Evolutionary conservation across 345 rosid species (phyloP), one percentile per base, ranked within the genome.

Genomic region (Populus ilicifolia): DNA sequence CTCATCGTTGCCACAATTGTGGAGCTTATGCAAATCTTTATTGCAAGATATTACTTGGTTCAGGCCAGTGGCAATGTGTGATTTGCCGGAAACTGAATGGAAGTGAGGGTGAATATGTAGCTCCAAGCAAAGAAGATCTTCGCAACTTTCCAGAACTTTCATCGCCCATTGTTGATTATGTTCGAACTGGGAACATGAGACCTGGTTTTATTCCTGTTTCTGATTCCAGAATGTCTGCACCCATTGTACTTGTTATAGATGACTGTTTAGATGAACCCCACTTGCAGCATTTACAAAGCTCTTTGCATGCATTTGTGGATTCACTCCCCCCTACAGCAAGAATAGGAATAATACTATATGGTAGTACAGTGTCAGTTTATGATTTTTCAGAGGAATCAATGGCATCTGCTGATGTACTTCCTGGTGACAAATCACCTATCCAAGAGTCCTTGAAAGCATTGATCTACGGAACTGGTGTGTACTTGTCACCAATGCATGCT

Each of bases 61-160:
- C 97, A 23, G 99, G 98, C 69, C 97, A 96, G 80, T 96, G 97
- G 99, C 97, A 96, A 77, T 96, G 99, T 67, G 87, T 94, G 59
- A 86, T 96, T 75, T 96, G 97, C 84, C 59, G 78, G 78, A 85
- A 72, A 66, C 75, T 96, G 85, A 91, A 92, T 84, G 94, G 87
- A 62, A 96, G 98, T 84, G 88, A 81, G 84, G 97, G 97, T 69
- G 99, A 93, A 83, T 96, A 96, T 69, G 80, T 89, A 69, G 93
- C 97, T 83, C 77, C 93, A 14, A 86, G 80, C 85, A 91, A 89
- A 82, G 90, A 92, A 75, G 97, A 94, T 70, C 89, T 94, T 67
- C 84, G 81, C 71, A 88, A 79, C 76, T 90, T 90, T 48, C 97
- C 92, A 0, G 98, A 96, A 84, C 86, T 96, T 46, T 88, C 95